Percentiles rank a stretch among this genome's conserved stretches.
Conservation (phyloP, 176 grass and related monocot species). For the Triticum dicoccoides region DNA sequence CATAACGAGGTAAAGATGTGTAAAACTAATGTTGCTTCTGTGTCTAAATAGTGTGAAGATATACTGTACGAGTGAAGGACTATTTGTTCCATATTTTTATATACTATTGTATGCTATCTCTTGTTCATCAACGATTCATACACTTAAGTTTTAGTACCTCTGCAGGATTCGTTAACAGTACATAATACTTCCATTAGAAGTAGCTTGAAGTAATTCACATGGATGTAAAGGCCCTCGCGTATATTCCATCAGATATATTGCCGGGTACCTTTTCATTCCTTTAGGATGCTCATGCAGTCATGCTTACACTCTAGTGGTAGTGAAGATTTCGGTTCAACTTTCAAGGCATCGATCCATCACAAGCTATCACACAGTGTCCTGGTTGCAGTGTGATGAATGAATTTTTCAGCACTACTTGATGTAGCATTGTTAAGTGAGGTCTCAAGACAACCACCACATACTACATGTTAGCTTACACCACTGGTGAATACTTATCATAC, state of each 20-base stretch:
- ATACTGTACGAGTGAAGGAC: not conserved
- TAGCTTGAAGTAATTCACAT: conserved; percentile 1
- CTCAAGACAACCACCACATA: not conserved
- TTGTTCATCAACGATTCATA: not conserved
- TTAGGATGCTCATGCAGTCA: not conserved
- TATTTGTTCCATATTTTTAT: conserved; percentile 16
- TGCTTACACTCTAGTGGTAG: conserved; percentile 10
- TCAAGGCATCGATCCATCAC: not conserved
- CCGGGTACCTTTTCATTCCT: not conserved
- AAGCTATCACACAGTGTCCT: conserved; percentile 1
- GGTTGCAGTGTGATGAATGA: not conserved
- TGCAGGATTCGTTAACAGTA: not conserved
- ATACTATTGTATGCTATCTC: not conserved
- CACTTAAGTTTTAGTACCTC: not conserved
- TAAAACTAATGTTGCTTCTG: not conserved
- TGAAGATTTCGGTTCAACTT: not conserved
- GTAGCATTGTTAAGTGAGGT: not conserved
- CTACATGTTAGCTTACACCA: not conserved
- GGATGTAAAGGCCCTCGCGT: not conserved
- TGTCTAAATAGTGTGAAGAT: conserved; percentile 17
- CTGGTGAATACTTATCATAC: conserved; percentile 8
- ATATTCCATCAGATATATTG: not conserved
- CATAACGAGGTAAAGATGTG: conserved; percentile 52
- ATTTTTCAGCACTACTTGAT: not conserved
- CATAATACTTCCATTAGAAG: conserved; percentile 1